Conservation (phyloP, 306 rosid genomes). For the Vicia faba region DNA sequence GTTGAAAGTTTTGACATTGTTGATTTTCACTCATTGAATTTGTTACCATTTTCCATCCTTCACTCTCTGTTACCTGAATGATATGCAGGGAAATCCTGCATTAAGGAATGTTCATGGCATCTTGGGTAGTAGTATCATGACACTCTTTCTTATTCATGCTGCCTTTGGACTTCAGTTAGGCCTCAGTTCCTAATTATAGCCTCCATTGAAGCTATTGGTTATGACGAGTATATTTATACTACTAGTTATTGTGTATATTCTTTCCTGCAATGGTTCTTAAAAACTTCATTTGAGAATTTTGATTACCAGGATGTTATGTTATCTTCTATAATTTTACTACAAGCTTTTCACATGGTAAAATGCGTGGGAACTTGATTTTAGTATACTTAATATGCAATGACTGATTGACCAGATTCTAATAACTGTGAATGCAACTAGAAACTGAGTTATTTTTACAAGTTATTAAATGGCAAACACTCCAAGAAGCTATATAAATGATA, state of each 20-base stretch:
- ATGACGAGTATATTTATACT: slow-evolving; percentile 20
- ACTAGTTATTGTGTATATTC: slow-evolving; percentile 29
- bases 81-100: slow-evolving; percentile 74
- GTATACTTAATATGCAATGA: too few species aligned
- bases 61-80: slow-evolving; percentile 24
- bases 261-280: slow-evolving; percentile 24
- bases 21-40: not conserved
- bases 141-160: slow-evolving; percentile 79
- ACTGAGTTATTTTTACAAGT: not conserved
- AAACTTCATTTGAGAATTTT: slow-evolving; percentile 22
- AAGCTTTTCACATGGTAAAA: too few species aligned
- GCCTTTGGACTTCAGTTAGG: slow-evolving; percentile 89
- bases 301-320: slow-evolving; percentile 19
- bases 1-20: not conserved
- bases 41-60: not conserved
- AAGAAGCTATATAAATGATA: not conserved
- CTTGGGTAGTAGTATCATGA: slow-evolving; percentile 89
- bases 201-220: not conserved
- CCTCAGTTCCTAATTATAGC: slow-evolving; percentile 55
- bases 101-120: slow-evolving; percentile 77
- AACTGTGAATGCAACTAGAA: not conserved
- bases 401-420: too few species aligned
- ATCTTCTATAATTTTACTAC: not conserved
- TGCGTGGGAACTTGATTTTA: too few species aligned
- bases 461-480: not conserved